phyloP scores from a whole-genome alignment of 1,284 basidiomycete genomes.

The Fomitopsis palustris region DNA sequence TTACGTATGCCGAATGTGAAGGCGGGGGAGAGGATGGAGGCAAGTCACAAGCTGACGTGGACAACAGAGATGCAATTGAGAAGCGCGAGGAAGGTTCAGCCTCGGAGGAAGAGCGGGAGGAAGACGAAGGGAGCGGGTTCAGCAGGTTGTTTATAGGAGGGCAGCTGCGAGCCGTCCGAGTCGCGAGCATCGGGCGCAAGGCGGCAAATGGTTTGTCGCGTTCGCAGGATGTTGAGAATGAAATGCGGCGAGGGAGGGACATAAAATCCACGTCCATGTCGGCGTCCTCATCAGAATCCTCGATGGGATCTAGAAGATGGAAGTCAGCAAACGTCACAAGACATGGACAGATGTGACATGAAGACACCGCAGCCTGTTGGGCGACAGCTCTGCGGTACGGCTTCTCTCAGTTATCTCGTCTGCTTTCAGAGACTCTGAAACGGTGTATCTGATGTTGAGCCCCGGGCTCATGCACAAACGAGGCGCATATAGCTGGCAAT shows the following conservation, averaged over 20 bases:
- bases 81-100: not conserved
- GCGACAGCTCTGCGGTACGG: not conserved
- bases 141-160: not conserved
- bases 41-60: not conserved
- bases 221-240: slow-evolving; percentile 30
- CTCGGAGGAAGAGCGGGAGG: not conserved
- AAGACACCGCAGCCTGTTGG: not conserved
- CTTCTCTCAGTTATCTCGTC: not conserved
- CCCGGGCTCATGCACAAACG: not conserved
- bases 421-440: not conserved
- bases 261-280: slow-evolving; percentile 16
- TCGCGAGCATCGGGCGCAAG: not conserved
- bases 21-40: not conserved
- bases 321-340: not conserved
- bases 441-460: not conserved
- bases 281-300: slow-evolving; percentile 16
- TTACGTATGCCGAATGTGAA: not conserved
- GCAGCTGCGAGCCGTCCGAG: slow-evolving; percentile 2
- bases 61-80: not conserved
- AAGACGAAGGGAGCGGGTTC: not conserved
- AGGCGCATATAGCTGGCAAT: not conserved
- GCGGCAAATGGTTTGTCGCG: slow-evolving; percentile 24
- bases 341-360: not conserved
- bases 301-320: not conserved
- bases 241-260: slow-evolving; percentile 23